Conservation (phyloP, 331 rosid genomes). For the Malus hybrid region DNA sequence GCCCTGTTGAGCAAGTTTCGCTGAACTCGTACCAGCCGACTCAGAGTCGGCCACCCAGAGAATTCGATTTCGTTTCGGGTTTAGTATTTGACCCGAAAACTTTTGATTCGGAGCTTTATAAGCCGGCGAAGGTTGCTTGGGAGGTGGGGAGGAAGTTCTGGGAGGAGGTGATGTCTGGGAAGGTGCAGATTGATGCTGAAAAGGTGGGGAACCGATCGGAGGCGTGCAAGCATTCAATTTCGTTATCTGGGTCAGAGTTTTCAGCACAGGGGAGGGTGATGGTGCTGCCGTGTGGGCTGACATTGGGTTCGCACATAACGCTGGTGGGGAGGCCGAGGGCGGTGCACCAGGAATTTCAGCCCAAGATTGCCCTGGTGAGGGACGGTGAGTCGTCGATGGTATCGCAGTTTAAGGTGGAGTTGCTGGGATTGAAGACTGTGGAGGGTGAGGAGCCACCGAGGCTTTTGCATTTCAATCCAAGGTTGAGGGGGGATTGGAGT, state of each 20-base stretch:
- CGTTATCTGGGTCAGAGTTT: slow-evolving; percentile 47
- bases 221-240: slow-evolving; percentile 53
- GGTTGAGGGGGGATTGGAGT: slow-evolving; percentile 92
- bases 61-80: slow-evolving; percentile 34
- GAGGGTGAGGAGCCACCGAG: slow-evolving; percentile 92
- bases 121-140: slow-evolving; percentile 51
- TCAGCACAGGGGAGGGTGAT: slow-evolving; percentile 30
- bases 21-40: slow-evolving; percentile 36
- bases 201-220: slow-evolving; percentile 29
- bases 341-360: slow-evolving; percentile 32
- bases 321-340: slow-evolving; percentile 65
- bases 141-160: slow-evolving; percentile 49
- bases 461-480: slow-evolving; percentile 81
- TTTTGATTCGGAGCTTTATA: slow-evolving; percentile 43
- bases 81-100: slow-evolving; percentile 34
- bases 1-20: slow-evolving; percentile 53
- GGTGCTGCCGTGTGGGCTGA: slow-evolving; percentile 86
- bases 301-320: slow-evolving; percentile 77
- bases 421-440: slow-evolving; percentile 73
- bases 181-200: neutral
- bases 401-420: slow-evolving; percentile 64
- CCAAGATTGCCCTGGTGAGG: slow-evolving; percentile 36
- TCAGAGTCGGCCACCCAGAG: slow-evolving; percentile 36
- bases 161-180: slow-evolving; percentile 43
- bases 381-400: slow-evolving; percentile 41